Evolutionary conservation across 345 rosid genomes (phyloP).

Genomic region (Arabidopsis arenosa): DNA sequence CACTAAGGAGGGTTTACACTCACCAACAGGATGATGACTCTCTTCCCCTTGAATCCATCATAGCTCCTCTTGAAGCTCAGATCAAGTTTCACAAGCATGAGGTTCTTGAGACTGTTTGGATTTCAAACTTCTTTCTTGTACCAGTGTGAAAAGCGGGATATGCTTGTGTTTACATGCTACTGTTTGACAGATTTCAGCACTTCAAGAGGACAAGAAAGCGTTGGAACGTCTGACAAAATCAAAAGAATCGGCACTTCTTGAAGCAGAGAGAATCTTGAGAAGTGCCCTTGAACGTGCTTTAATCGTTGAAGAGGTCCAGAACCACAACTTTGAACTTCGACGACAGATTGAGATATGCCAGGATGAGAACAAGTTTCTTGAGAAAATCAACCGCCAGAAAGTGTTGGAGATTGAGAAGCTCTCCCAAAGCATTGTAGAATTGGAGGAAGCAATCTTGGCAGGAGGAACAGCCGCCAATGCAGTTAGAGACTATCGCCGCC

Average conservation of each 20-base stretch:
- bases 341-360: conserved; percentile 89
- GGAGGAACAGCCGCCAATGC: conserved; percentile 89
- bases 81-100: conserved; percentile 74
- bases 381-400: conserved; percentile 93
- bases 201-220: conserved; percentile 89
- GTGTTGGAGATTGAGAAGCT: conserved; percentile 88
- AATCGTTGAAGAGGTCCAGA: conserved; percentile 93
- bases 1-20: conserved; percentile 75
- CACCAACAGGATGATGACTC: conserved; percentile 71
- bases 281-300: conserved; percentile 95
- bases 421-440: conserved; percentile 74
- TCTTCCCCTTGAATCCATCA: conserved; percentile 64
- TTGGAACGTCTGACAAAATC: conserved; percentile 87
- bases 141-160: not conserved
- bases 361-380: conserved; percentile 92
- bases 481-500: conserved; percentile 71
- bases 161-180: conserved; percentile 12
- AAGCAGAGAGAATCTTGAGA: conserved; percentile 82
- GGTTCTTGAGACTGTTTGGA: conserved; percentile 48
- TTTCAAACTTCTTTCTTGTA: not conserved
- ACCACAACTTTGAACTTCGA: conserved; percentile 83
- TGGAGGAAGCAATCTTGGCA: conserved; percentile 84
- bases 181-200: conserved; percentile 57
- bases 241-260: conserved; percentile 81
- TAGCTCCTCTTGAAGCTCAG: conserved; percentile 90